These are phyloP conservation scores for Candida insectorum DNA, from an alignment of 805 yeast genomes.

Conservation along the genomic window DNA sequence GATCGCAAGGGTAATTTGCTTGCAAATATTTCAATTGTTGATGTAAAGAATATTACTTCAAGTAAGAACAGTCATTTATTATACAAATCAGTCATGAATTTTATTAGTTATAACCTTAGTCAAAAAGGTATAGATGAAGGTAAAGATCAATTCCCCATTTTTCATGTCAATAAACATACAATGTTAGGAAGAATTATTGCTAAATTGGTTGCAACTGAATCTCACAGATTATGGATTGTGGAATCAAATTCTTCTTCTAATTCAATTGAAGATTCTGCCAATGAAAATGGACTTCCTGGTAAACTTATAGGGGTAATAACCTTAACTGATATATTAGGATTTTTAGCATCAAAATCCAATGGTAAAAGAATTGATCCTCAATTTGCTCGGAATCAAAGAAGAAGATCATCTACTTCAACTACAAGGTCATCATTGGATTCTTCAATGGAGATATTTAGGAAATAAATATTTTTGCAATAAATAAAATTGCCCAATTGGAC, in stretches of 20 bases:
- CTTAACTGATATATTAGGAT: constrained; percentile 81
- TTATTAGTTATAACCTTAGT: constrained; percentile 79
- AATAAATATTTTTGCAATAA: too few species aligned
- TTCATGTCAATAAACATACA: constrained; percentile 79
- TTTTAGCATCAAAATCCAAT: constrained; percentile 61
- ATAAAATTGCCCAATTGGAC: too few species aligned
- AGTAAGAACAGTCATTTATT: constrained; percentile 83
- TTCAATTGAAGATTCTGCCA: constrained; percentile 16
- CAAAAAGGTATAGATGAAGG: constrained; percentile 91
- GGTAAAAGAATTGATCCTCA: constrained; percentile 81
- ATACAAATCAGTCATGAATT: constrained; percentile 80
- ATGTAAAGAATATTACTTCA: constrained; percentile 82
- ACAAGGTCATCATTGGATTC: constrained; percentile 15
- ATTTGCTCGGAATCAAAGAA: constrained; percentile 83
- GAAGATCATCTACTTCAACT: constrained; percentile 51
- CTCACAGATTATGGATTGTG: constrained; percentile 87
- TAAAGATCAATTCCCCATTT: constrained; percentile 94
- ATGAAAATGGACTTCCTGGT: constrained; percentile 56
- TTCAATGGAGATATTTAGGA: constrained; percentile 9
- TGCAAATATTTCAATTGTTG: constrained; percentile 94
- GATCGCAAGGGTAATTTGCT: constrained; percentile 72
- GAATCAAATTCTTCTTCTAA: constrained; percentile 26
- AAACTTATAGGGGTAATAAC: constrained; percentile 88
- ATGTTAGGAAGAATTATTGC: constrained; percentile 88
- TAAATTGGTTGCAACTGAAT: constrained; percentile 89